These are phyloP conservation scores for Beauveria bassiana DNA, from an alignment of 2,329 filamentous ascomycete genomes.

Conservation along the genomic window DNA sequence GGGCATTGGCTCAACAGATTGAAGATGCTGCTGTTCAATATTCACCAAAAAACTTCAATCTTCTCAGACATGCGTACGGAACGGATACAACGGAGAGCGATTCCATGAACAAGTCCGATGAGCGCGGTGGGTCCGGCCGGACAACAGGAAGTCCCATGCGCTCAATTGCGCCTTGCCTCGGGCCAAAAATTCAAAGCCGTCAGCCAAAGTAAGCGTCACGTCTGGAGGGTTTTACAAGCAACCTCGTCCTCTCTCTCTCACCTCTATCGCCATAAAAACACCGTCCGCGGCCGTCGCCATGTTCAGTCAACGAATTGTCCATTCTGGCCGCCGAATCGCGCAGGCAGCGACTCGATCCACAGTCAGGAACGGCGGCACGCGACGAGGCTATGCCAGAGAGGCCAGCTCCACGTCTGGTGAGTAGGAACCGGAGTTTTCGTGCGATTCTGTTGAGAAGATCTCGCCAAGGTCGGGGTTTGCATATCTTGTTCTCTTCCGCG, in stretches of 20 bases:
- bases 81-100: neutral
- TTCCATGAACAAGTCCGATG: neutral
- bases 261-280: neutral
- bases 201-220: neutral
- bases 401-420: conserved; percentile 18
- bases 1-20: neutral
- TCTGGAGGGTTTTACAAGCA: neutral
- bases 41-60: neutral
- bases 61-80: neutral
- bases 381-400: conserved; percentile 18
- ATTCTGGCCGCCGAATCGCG: conserved; percentile 18
- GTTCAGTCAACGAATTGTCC: conserved; percentile 20
- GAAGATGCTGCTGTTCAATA: neutral
- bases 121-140: neutral
- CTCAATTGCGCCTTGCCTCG: conserved; percentile 1
- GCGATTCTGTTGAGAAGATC: conserved; percentile 1
- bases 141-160: neutral
- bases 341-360: conserved; percentile 15
- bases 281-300: conserved; percentile 1
- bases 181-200: neutral
- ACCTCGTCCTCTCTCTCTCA: neutral
- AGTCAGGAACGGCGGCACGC: conserved; percentile 12
- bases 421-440: conserved; percentile 10
- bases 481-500: neutral
- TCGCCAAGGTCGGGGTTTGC: neutral